phyloP scores from a whole-genome alignment of 495 filamentous ascomycete species.

The Parathielavia hyrcaniae region DNA sequence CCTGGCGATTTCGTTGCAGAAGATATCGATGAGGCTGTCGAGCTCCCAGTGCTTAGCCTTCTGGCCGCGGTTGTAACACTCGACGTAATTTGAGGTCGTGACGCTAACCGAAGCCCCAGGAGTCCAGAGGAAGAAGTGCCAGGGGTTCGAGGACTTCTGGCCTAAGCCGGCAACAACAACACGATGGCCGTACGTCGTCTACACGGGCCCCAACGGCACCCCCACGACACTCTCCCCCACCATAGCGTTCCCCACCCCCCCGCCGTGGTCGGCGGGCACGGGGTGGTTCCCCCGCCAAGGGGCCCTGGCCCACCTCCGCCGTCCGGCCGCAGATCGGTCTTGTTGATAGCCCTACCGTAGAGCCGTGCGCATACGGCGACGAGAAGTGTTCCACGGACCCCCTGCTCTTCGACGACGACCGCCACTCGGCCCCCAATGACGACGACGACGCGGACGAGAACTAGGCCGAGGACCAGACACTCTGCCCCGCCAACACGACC shows the following conservation, averaged over 20 bases:
- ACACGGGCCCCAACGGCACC: neutral
- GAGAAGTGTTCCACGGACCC: too few relatives aligned
- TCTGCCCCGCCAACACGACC: neutral
- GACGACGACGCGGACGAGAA: neutral
- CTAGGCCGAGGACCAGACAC: neutral
- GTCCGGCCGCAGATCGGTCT: neutral
- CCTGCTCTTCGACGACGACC: too few relatives aligned
- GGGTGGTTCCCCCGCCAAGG: neutral
- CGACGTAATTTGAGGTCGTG: neutral
- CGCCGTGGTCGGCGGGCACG: neutral
- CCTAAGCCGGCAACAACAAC: neutral
- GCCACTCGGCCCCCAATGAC: too few relatives aligned
- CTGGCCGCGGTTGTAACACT: neutral
- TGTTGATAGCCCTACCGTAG: too few relatives aligned
- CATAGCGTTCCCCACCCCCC: neutral
- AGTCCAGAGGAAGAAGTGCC: neutral
- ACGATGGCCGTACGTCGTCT: neutral
- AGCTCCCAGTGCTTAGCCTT: neutral
- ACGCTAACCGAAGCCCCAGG: neutral
- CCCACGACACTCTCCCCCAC: neutral
- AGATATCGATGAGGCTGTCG: neutral
- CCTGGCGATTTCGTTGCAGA: neutral
- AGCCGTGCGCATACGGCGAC: too few relatives aligned
- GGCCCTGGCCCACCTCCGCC: neutral
- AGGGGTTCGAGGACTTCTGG: neutral